Base-by-base conservation (phyloP, 805 yeast genomes). In the Scheffersomyces ergatensis region DNA sequence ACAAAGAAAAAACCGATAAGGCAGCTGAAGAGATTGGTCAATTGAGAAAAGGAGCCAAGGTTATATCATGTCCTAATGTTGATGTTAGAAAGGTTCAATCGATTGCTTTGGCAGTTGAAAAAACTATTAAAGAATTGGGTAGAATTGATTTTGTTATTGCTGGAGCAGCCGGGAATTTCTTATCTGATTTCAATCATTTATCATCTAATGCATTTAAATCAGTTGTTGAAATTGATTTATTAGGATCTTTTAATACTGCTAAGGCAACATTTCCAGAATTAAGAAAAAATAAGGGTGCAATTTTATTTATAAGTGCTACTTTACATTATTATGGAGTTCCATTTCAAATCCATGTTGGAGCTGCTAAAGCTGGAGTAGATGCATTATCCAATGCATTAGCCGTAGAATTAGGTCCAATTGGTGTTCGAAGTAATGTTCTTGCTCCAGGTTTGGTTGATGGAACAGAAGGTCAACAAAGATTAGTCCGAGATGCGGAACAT, bases 311-410 rank as follows among this genome's bases (percentile, higher is more conserved):
- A 16, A 61, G 70, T 46, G 73, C 74, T 5, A 67, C 74, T 1
- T 59, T 69, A 39, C 75, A 70, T 48, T 65, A 67, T 53, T 70
- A 67, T 47, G 75, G 73, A 5, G 59, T 70, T 23, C 74, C 74
- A 3, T 66, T 70, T 65, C 97, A 90, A 63, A 57, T 81, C 12
- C 97, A 90, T 55, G 96, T 89, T 2, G 84, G 89, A 4, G 97
- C 97, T 0, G 97, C 97, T 2, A 90, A 89, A 63, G 96, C 97
- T 2, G 98, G 96, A n/a, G 77, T 90, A 23, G 98, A 90, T 59
- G 93, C 96, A 2, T 70, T 90, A 27, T 80, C 89, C 15, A 82
- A 83, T 49, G 83, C 89, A 0, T 62, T 89, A 42, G 95, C 97
- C 1, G 92, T 89, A 5, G 97, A 90, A 62, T 71, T 88, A 41